Percentiles rank a stretch among this genome's conserved stretches.
Evolutionary conservation across 106 monocot genomes (phyloP).

Genomic region (Dendrobium chrysotoxum): DNA sequence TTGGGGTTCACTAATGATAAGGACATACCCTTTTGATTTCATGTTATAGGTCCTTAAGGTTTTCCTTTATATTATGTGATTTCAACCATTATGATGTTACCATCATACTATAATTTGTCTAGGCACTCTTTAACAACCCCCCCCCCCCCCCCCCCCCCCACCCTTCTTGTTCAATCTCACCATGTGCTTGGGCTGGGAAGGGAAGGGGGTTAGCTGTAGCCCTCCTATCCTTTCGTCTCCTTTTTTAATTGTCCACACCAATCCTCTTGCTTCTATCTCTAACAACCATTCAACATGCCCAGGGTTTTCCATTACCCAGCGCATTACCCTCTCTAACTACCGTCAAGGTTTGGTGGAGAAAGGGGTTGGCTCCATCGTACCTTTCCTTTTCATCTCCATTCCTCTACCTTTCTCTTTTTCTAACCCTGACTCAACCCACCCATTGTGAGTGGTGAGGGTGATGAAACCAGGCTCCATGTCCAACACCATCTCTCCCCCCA

Average conservation of each 20-base stretch:
- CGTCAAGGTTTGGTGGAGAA: neutral
- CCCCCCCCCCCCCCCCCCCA: neutral
- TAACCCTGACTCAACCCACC: too few relatives aligned
- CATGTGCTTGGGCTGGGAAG: neutral
- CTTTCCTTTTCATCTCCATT: neutral
- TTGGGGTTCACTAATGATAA: neutral
- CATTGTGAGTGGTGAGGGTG: too few relatives aligned
- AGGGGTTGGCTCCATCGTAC: neutral
- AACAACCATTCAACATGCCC: neutral
- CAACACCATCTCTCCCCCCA: too few relatives aligned
- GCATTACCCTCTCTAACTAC: neutral
- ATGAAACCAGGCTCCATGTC: too few relatives aligned
- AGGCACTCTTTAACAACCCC: too few relatives aligned
- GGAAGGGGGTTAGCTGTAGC: neutral
- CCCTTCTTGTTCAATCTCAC: neutral
- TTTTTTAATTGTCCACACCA: neutral
- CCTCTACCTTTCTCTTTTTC: too few relatives aligned
- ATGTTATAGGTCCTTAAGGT: neutral
- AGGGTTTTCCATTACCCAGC: neutral
- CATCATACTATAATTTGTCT: neutral
- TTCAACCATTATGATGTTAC: neutral
- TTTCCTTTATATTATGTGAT: neutral
- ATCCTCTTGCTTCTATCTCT: neutral
- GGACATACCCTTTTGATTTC: neutral
- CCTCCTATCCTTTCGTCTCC: neutral